Percentiles rank a stretch among this genome's conserved stretches.
phyloP scores from a whole-genome alignment of 768 basidiomycete species.

The Ramaria rubella region DNA sequence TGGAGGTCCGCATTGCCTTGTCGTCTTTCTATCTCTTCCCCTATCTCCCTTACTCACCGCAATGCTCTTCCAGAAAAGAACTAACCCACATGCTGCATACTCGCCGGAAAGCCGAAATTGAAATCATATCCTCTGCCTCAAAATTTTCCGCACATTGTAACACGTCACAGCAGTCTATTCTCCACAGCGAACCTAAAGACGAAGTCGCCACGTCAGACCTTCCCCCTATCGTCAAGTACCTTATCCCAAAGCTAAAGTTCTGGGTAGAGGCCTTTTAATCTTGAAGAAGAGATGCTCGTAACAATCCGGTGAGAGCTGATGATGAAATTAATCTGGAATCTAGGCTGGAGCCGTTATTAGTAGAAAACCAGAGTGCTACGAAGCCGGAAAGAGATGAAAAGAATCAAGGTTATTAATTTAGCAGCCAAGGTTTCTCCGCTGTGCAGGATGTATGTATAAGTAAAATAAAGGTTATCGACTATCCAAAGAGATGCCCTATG shows the following conservation, averaged over 20 bases:
- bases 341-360: too few species aligned
- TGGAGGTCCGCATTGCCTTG: conserved; percentile 53
- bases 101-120: conserved; percentile 91
- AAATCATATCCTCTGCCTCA: conserved; percentile 41
- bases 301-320: too few species aligned
- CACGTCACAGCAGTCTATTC: background rate
- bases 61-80: conserved; percentile 57
- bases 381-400: too few species aligned
- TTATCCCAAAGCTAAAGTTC: background rate
- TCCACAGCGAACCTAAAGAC: background rate
- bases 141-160: background rate
- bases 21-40: conserved; percentile 9
- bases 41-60: background rate
- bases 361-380: too few species aligned
- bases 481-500: too few species aligned
- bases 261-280: background rate
- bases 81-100: conserved; percentile 71
- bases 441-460: too few species aligned
- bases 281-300: too few species aligned
- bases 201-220: background rate
- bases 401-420: too few species aligned
- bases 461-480: too few species aligned
- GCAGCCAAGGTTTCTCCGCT: too few species aligned
- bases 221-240: background rate
- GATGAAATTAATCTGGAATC: too few species aligned